phyloP scores from a whole-genome alignment of 2,329 filamentous ascomycete species.

The Fonsecaea erecta region DNA sequence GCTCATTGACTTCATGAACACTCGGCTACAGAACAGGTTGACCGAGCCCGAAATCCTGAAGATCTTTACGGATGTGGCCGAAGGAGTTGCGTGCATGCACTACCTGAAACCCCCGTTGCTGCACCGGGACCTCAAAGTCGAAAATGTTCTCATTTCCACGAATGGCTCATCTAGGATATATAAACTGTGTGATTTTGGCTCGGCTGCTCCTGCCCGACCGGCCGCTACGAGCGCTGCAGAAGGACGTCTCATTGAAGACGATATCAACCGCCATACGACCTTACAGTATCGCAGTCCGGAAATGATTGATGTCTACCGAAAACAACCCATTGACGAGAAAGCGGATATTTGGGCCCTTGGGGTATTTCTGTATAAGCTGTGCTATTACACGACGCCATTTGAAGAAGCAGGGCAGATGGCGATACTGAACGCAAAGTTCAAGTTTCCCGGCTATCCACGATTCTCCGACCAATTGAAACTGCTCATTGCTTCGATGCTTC shows the following conservation, averaged over 20 bases:
- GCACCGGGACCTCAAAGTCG: constrained; percentile 94
- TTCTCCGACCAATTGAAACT: constrained; percentile 91
- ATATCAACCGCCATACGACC: constrained; percentile 95
- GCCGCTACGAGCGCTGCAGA: constrained; percentile 86
- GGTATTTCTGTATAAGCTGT: constrained; percentile 94
- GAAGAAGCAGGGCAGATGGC: constrained; percentile 97
- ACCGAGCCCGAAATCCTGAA: constrained; percentile 97
- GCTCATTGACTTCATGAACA: constrained; percentile 99
- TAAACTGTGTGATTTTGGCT: constrained; percentile 98
- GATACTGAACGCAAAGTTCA: constrained; percentile 93
- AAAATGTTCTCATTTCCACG: constrained; percentile 89
- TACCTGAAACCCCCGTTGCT: constrained; percentile 92
- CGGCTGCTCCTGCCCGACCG: constrained; percentile 78
- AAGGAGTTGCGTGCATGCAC: constrained; percentile 98
- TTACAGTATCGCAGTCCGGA: constrained; percentile 97
- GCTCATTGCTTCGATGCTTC: constrained; percentile 90
- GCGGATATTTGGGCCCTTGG: constrained; percentile 98
- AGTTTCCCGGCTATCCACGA: constrained; percentile 81
- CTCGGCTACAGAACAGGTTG: constrained; percentile 88
- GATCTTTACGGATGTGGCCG: constrained; percentile 94
- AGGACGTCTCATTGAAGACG: constrained; percentile 91
- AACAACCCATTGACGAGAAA: constrained; percentile 96
- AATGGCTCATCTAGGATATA: constrained; percentile 72
- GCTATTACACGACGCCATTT: constrained; percentile 98
- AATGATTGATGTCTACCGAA: constrained; percentile 98